These are phyloP conservation scores for Filobasidium uniguttulatum DNA, from an alignment of 1,284 basidiomycete genomes.

Conservation along the genomic window DNA sequence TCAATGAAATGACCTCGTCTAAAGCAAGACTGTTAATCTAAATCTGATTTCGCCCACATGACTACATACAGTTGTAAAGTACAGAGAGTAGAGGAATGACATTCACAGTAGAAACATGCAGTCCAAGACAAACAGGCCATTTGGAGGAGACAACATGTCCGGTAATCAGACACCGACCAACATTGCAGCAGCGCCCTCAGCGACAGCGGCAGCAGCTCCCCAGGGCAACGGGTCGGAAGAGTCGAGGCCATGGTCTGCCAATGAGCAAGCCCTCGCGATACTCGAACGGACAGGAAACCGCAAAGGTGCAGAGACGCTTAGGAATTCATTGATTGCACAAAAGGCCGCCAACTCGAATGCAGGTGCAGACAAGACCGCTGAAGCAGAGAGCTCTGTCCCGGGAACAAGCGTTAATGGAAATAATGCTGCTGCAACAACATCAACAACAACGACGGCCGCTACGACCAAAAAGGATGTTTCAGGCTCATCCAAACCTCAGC, in stretches of 20 bases:
- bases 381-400: background rate
- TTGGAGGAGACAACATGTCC: too few species aligned
- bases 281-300: conserved; percentile 12
- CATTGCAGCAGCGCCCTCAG: too few species aligned
- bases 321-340: conserved; percentile 1
- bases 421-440: background rate
- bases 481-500: background rate
- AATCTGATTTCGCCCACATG: background rate
- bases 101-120: too few species aligned
- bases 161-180: too few species aligned
- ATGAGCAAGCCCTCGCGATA: conserved; percentile 8
- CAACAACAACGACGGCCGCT: background rate
- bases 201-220: too few species aligned
- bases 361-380: background rate
- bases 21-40: background rate
- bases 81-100: too few species aligned
- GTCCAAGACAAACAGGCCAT: too few species aligned
- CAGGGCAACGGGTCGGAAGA: too few species aligned
- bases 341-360: background rate
- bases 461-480: too few species aligned
- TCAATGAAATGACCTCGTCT: background rate
- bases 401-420: background rate
- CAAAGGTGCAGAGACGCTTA: conserved; percentile 9
- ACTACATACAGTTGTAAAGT: background rate
- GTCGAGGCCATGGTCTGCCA: background rate